A percentile compares a stretch with the other conserved stretches of the same genome.
phyloP scores from a whole-genome alignment of 83 land plant species.

The Picea abies region DNA sequence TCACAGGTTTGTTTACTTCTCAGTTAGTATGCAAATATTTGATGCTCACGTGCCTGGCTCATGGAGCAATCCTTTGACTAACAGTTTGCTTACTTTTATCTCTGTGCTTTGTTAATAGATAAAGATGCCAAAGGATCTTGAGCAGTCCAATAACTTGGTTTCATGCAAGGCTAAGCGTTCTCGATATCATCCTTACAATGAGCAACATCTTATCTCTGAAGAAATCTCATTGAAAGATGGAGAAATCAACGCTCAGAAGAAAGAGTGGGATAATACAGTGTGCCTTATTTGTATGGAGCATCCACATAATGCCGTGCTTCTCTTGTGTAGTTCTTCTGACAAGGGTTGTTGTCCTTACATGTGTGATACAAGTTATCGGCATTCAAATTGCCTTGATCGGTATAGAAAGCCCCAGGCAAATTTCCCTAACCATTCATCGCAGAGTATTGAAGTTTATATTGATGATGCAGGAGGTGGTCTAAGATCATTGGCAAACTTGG shows the following conservation, averaged over 20 bases:
- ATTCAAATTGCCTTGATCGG: conserved; percentile 83
- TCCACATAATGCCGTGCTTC: conserved; percentile 90
- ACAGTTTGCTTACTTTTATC: conserved; percentile 18
- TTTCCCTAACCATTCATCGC: background rate
- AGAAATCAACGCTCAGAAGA: conserved; percentile 40
- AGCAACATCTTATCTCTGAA: conserved; percentile 9
- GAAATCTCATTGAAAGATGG: conserved; percentile 38
- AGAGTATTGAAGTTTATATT: conserved; percentile 7
- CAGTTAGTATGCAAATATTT: conserved; percentile 13
- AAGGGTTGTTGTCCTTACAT: conserved; percentile 82
- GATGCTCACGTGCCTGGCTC: conserved; percentile 1
- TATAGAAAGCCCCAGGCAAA: conserved; percentile 42
- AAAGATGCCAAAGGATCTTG: conserved; percentile 15
- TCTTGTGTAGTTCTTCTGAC: conserved; percentile 70
- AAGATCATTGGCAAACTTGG: conserved; percentile 11
- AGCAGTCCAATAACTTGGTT: conserved; percentile 4
- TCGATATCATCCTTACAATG: conserved; percentile 11
- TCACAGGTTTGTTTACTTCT: conserved; percentile 13
- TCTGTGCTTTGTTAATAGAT: conserved; percentile 8
- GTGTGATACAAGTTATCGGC: conserved; percentile 84
- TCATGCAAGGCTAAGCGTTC: conserved; percentile 3
- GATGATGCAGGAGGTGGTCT: conserved; percentile 13
- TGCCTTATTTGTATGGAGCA: conserved; percentile 90
- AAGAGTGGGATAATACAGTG: conserved; percentile 69
- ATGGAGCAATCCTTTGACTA: background rate